Percentiles rank a stretch among this genome's conserved stretches.
These are phyloP conservation scores for Coleophoma eucalyptorum DNA, from an alignment of 2,329 filamentous ascomycete genomes.

Conservation along the genomic window DNA sequence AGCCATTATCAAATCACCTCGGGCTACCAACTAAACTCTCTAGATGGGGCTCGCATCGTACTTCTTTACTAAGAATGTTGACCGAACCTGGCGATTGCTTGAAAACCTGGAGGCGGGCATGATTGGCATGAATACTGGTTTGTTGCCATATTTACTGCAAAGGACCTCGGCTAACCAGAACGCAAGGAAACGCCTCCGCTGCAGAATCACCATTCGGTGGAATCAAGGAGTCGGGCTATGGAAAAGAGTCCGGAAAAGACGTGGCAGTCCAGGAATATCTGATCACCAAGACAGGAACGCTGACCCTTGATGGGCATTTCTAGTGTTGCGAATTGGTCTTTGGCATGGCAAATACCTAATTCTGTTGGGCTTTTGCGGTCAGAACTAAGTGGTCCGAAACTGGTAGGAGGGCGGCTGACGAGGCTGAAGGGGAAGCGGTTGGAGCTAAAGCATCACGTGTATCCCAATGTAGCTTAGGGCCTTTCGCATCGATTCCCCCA, in stretches of 20 bases:
- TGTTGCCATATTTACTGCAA: slow-evolving; percentile 5
- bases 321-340: slow-evolving; percentile 14
- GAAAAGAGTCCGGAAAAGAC: slow-evolving; percentile 64
- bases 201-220: slow-evolving; percentile 65
- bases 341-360: too few species aligned
- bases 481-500: too few species aligned
- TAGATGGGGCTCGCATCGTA: slow-evolving; percentile 63
- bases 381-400: too few species aligned
- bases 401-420: too few species aligned
- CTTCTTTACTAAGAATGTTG: slow-evolving; percentile 64
- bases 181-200: slow-evolving; percentile 54
- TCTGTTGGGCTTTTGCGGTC: too few species aligned
- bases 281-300: slow-evolving; percentile 62
- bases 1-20: too few species aligned
- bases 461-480: too few species aligned
- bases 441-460: too few species aligned
- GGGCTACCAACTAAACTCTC: neutral
- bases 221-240: slow-evolving; percentile 65
- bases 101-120: slow-evolving; percentile 68
- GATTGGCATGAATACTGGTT: slow-evolving; percentile 62
- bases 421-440: too few species aligned
- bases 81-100: slow-evolving; percentile 60
- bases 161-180: too few species aligned
- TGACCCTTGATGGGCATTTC: slow-evolving; percentile 55
- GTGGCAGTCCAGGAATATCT: slow-evolving; percentile 60